Evolutionary conservation across 2,329 filamentous ascomycete genomes (phyloP).

Genomic region (Calonectria honghensis): DNA sequence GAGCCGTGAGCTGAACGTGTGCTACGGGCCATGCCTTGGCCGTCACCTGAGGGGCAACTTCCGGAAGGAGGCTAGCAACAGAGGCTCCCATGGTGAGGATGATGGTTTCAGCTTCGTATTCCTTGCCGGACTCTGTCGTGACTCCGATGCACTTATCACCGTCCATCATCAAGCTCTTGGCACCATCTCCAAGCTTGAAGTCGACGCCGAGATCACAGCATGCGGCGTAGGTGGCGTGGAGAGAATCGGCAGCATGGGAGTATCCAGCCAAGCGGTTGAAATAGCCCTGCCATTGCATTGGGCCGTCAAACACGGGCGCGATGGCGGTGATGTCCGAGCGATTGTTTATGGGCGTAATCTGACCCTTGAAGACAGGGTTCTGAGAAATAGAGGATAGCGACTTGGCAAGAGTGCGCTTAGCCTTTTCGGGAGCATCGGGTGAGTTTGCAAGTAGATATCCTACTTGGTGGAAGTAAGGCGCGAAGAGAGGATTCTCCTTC

Average conservation of each 20-base stretch:
- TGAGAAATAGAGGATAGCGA: constrained; percentile 55
- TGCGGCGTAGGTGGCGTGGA: constrained; percentile 67
- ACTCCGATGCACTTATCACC: constrained; percentile 30
- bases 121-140: constrained; percentile 33
- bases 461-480: constrained; percentile 67
- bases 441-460: constrained; percentile 68
- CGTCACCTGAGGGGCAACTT: constrained; percentile 67
- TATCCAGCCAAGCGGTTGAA: constrained; percentile 74
- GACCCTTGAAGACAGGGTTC: constrained; percentile 62
- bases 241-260: constrained; percentile 71
- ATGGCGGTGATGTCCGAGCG: constrained; percentile 61
- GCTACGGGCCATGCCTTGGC: constrained; percentile 76
- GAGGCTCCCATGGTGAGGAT: constrained; percentile 72
- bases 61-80: constrained; percentile 66
- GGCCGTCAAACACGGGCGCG: constrained; percentile 67
- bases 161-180: constrained; percentile 21
- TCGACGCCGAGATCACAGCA: constrained; percentile 62
- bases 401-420: constrained; percentile 65
- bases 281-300: constrained; percentile 75
- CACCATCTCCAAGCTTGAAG: constrained; percentile 59
- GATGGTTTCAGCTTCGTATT: constrained; percentile 57
- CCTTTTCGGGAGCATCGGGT: constrained; percentile 67
- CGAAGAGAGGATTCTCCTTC: constrained; percentile 67
- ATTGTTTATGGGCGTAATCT: constrained; percentile 61
- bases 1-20: constrained; percentile 73